phyloP scores from a whole-genome alignment of 768 basidiomycete genomes.

The Termitomyces bulborhizus region DNA sequence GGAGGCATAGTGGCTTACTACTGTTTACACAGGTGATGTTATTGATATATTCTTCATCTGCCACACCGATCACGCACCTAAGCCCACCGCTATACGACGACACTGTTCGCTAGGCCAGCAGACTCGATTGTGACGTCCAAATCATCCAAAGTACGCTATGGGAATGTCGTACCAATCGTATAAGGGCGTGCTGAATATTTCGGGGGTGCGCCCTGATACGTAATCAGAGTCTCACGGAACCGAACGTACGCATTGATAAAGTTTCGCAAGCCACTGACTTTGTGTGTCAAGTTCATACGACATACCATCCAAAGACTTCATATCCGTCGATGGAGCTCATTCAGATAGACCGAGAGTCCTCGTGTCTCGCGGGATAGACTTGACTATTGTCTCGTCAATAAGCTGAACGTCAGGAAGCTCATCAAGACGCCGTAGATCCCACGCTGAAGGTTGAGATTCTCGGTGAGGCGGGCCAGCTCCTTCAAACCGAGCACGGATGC shows the following conservation, averaged over 20 bases:
- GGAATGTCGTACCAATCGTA: conserved; percentile 86
- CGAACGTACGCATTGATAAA: conserved; percentile 87
- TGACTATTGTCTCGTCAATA: conserved; percentile 69
- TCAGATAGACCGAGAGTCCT: neutral
- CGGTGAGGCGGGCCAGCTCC: conserved; percentile 73
- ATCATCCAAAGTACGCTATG: conserved; percentile 66
- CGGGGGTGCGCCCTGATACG: conserved; percentile 46
- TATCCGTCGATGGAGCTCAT: too few species aligned
- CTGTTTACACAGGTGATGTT: too few species aligned
- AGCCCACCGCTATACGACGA: conserved; percentile 78
- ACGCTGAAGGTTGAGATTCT: conserved; percentile 90
- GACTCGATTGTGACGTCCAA: conserved; percentile 58
- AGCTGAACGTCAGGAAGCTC: conserved; percentile 49
- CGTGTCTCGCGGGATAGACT: conserved; percentile 52
- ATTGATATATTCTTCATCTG: too few species aligned
- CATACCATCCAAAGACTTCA: conserved; percentile 54
- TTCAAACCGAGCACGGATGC: conserved; percentile 39
- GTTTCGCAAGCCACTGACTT: conserved; percentile 76
- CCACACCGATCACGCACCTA: conserved; percentile 17
- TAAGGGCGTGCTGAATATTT: conserved; percentile 59
- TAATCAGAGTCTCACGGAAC: neutral
- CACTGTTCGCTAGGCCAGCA: conserved; percentile 73
- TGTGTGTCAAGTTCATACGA: conserved; percentile 88
- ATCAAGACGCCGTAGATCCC: conserved; percentile 67
- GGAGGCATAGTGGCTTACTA: too few species aligned